phyloP scores from a whole-genome alignment of 176 grass and related monocot species.

The Musa schizocarpa region DNA sequence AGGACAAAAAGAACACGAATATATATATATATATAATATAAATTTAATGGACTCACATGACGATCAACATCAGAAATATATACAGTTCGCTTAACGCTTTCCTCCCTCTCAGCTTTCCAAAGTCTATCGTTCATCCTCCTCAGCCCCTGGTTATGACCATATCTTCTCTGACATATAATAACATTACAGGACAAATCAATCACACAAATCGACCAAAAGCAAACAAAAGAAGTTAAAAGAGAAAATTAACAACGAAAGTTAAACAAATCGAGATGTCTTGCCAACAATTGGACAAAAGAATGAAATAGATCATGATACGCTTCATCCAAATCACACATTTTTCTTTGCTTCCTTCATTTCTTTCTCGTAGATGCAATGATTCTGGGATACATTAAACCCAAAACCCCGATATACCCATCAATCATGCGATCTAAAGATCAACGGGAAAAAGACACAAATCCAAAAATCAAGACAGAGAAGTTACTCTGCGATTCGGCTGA shows the following conservation, averaged over 20 bases:
- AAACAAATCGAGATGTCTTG: background rate
- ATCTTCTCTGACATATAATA: slow-evolving; percentile 33
- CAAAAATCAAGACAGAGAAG: slow-evolving; percentile 2
- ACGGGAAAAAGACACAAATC: background rate
- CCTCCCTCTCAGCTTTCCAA: slow-evolving; percentile 54
- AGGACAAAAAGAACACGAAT: background rate
- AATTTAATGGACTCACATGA: background rate
- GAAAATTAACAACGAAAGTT: background rate
- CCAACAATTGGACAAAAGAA: too few relatives aligned
- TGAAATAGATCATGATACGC: too few relatives aligned
- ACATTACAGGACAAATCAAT: background rate
- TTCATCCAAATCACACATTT: background rate
- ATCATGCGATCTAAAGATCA: background rate
- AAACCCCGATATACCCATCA: background rate
- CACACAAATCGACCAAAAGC: background rate
- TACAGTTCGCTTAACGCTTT: slow-evolving; percentile 75
- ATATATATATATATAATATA: background rate
- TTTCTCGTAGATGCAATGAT: background rate
- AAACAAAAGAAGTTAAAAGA: background rate
- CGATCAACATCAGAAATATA: slow-evolving; percentile 63
- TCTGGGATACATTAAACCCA: background rate
- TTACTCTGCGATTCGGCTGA: slow-evolving; percentile 38
- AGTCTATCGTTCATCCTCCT: slow-evolving; percentile 40
- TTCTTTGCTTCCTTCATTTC: background rate
- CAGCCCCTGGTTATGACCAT: slow-evolving; percentile 48